Evolutionary conservation across 2,329 filamentous ascomycete species (phyloP), one percentile per base, ranked within the genome.

Genomic region (Phialemonium atrogriseum): DNA sequence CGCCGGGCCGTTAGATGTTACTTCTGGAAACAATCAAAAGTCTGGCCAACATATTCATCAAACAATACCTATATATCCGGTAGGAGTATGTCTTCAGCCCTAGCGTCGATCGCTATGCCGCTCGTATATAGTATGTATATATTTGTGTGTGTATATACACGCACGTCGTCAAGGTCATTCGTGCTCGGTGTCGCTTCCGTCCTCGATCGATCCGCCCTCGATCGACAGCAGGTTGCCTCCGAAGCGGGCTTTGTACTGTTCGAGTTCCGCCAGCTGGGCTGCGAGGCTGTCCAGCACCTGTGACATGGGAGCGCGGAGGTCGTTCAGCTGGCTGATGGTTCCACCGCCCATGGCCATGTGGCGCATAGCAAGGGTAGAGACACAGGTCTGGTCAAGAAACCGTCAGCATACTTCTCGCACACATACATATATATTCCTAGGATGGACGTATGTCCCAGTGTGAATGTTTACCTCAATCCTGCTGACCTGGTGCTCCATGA

Each of bases 401-500:
- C 2, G 21, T 38, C 34, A 37, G 32, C 16, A 23, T 19, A 11
- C 1, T 22, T 13, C n/a, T 10, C 11, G 8, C 15, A 22, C 17
- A n/a, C 10, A 29, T 7, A 5, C 24, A 18, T 23, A 25, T 32
- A 10, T 13, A 15, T n/a, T n/a, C n/a, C n/a, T n/a, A 15, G 19
- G 5, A 16, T 12, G 21, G 10, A 30, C 15, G 20, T 6, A 6
- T 7, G 23, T 10, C 10, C 18, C 14, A 13, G 10, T 27, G 10
- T 10, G 15, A 28, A 32, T 20, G 60, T 80, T 59, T 66, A 93
- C 87, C 77, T 98, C 91, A 54, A 98, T 93, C 49, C 91, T 77
- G 54, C 84, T 88, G 45, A 98, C 83, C 68, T 95, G 87, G 53
- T 96, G 88, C 54, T 94, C 88, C 55, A 96, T 73, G 49, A 98